Evolutionary conservation across 2,329 filamentous ascomycete genomes (phyloP).

Genomic region (Aaosphaeria arxii): DNA sequence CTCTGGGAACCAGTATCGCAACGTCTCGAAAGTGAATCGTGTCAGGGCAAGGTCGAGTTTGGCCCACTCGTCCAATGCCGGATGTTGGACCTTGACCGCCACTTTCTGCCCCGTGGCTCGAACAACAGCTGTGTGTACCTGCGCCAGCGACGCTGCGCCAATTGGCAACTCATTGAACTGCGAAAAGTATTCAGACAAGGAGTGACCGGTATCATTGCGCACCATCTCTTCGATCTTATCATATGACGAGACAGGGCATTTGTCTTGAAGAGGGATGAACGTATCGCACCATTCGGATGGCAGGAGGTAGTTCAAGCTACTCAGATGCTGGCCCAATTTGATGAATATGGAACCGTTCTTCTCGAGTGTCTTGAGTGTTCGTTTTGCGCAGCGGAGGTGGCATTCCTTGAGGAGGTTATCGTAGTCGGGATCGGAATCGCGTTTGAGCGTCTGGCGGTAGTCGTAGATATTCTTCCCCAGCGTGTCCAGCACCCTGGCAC

Average conservation of each 20-base stretch:
- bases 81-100: conserved; percentile 96
- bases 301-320: conserved; percentile 91
- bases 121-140: conserved; percentile 85
- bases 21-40: conserved; percentile 79
- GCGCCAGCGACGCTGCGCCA: conserved; percentile 88
- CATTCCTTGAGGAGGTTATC: conserved; percentile 73
- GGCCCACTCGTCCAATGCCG: conserved; percentile 83
- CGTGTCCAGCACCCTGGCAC: conserved; percentile 72
- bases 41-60: conserved; percentile 85
- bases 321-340: conserved; percentile 93
- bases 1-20: conserved; percentile 93
- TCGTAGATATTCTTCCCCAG: conserved; percentile 85
- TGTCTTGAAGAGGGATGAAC: conserved; percentile 93
- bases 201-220: conserved; percentile 72
- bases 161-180: conserved; percentile 79
- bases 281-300: conserved; percentile 91
- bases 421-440: conserved; percentile 63
- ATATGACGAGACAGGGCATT: conserved; percentile 87
- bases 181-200: conserved; percentile 79
- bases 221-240: conserved; percentile 88
- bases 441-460: conserved; percentile 81
- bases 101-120: conserved; percentile 81
- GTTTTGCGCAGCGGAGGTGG: conserved; percentile 86
- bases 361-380: conserved; percentile 83
- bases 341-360: conserved; percentile 98